These are phyloP conservation scores for Flammula alnicola DNA, from an alignment of 1,284 basidiomycete genomes.

Conservation along the genomic window DNA sequence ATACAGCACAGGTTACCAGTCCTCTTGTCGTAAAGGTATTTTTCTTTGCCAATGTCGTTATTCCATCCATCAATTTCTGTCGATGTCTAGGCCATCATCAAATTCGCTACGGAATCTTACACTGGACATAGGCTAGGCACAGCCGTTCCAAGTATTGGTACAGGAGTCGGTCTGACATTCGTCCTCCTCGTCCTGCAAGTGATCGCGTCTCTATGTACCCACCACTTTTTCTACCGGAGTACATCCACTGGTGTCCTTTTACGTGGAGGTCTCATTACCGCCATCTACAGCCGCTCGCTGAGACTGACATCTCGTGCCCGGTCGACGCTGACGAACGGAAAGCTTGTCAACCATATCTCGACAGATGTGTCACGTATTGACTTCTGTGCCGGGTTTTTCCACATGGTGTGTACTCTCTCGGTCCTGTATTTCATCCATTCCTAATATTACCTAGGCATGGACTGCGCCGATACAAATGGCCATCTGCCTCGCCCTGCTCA, in stretches of 20 bases:
- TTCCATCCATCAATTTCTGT: background rate
- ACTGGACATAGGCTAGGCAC: constrained; percentile 51
- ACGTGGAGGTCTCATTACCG: constrained; percentile 87
- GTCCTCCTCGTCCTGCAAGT: constrained; percentile 75
- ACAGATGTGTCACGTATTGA: constrained; percentile 85
- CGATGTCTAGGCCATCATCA: constrained; percentile 67
- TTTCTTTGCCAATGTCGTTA: background rate
- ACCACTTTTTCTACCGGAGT: constrained; percentile 84
- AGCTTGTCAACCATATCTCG: constrained; percentile 91
- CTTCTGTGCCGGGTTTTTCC: constrained; percentile 86
- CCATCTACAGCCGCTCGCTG: constrained; percentile 84
- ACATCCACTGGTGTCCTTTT: constrained; percentile 80
- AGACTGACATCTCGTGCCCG: constrained; percentile 82
- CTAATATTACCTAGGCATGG: constrained; percentile 58
- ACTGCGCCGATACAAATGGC: constrained; percentile 74
- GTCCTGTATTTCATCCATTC: constrained; percentile 41
- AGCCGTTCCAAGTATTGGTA: constrained; percentile 62
- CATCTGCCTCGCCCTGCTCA: constrained; percentile 72
- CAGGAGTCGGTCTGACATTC: constrained; percentile 78
- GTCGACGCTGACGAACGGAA: constrained; percentile 84
- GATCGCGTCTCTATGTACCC: constrained; percentile 67
- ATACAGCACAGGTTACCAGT: constrained; percentile 74
- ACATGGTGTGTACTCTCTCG: constrained; percentile 49
- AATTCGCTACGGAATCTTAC: constrained; percentile 74
- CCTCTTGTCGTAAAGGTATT: constrained; percentile 77